These are phyloP conservation scores for Sutorius australiensis DNA, from an alignment of 768 basidiomycete species.

Conservation along the genomic window DNA sequence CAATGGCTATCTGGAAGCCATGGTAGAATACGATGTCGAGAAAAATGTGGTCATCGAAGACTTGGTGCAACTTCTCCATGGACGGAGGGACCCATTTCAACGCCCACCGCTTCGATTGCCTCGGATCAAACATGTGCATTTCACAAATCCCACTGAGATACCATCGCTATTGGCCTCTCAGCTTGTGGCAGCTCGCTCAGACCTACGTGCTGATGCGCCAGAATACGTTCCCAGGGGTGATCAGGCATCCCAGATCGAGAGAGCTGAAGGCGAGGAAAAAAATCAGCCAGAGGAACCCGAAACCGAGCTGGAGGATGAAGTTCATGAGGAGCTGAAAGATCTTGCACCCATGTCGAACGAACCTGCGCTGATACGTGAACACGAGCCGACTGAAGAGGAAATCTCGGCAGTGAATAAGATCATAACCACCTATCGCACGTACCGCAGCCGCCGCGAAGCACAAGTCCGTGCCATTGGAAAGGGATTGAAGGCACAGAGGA, in stretches of 20 bases:
- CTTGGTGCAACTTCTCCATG: constrained; percentile 25
- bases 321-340: constrained; percentile 13
- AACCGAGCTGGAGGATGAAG: constrained; percentile 4
- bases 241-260: background rate
- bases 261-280: background rate
- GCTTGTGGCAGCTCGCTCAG: constrained; percentile 9
- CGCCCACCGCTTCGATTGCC: background rate
- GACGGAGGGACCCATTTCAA: background rate
- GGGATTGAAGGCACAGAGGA: constrained; percentile 20
- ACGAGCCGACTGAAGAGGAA: constrained; percentile 27
- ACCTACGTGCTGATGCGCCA: constrained; percentile 12
- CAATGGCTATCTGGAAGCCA: constrained; percentile 8
- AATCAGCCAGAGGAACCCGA: background rate
- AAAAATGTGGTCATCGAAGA: constrained; percentile 2
- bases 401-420: constrained; percentile 22
- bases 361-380: constrained; percentile 12
- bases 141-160: constrained; percentile 29
- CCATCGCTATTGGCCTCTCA: constrained; percentile 26
- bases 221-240: constrained; percentile 12
- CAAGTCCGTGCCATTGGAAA: constrained; percentile 10
- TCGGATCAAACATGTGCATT: constrained; percentile 32
- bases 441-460: constrained; percentile 1
- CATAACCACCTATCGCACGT: constrained; percentile 15
- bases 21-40: constrained; percentile 7
- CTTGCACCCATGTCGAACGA: constrained; percentile 9